phyloP scores from a whole-genome alignment of 2,329 filamentous ascomycete species.

The Periconia sp. region DNA sequence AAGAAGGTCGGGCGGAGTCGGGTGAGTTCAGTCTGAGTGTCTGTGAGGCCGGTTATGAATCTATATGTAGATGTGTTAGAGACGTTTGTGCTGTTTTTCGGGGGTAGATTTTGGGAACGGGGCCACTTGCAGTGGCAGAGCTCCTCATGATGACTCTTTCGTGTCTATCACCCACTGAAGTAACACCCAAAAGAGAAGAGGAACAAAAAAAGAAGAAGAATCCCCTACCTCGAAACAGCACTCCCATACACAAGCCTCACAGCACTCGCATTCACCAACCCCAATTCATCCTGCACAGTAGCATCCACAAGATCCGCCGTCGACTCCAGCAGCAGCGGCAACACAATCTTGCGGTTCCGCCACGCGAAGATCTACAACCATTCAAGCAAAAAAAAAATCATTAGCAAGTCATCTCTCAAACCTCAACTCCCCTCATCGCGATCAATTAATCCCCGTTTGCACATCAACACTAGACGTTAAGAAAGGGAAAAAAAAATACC shows the following conservation, averaged over 20 bases:
- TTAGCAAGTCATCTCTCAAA: too few species aligned
- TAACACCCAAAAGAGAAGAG: background rate
- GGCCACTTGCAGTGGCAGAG: background rate
- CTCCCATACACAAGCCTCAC: constrained; percentile 71
- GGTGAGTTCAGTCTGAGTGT: constrained; percentile 55
- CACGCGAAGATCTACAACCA: constrained; percentile 34
- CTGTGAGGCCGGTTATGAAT: constrained; percentile 79
- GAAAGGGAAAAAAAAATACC: constrained; percentile 25
- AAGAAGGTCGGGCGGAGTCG: constrained; percentile 32
- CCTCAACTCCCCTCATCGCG: too few species aligned
- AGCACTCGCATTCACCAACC: constrained; percentile 55
- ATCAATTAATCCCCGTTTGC: too few species aligned
- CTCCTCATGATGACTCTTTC: too few species aligned
- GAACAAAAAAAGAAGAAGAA: background rate
- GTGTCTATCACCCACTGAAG: too few species aligned
- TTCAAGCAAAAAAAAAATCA: too few species aligned
- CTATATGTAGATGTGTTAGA: constrained; percentile 41
- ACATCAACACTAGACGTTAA: too few species aligned
- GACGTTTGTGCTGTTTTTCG: background rate
- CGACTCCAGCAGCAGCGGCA: constrained; percentile 78
- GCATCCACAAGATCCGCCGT: constrained; percentile 74
- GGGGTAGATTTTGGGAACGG: background rate
- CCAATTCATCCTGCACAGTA: constrained; percentile 61
- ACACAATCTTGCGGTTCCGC: constrained; percentile 31
- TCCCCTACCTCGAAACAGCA: constrained; percentile 67